These are phyloP conservation scores for Pyrus pyrifolia DNA, from an alignment of 306 rosid genomes.

Conservation along the genomic window DNA sequence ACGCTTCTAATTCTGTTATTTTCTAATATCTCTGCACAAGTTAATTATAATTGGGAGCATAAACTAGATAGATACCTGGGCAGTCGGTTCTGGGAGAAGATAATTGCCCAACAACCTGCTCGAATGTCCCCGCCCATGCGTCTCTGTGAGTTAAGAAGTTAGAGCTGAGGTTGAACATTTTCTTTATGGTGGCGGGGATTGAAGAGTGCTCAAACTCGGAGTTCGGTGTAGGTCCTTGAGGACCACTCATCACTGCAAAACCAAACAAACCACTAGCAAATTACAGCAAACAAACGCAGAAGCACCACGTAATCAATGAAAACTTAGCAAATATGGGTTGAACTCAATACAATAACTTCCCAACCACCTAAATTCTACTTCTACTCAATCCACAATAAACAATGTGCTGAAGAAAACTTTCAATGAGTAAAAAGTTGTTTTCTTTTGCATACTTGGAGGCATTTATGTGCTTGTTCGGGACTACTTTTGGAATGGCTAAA, in stretches of 20 bases:
- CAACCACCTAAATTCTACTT: not conserved
- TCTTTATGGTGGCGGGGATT: conserved; percentile 95
- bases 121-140: conserved; percentile 99
- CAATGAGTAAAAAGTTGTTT: not conserved
- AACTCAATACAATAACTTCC: conserved; percentile 9
- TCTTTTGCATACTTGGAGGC: not conserved
- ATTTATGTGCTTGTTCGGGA: not conserved
- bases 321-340: not conserved
- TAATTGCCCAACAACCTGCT: conserved; percentile 59
- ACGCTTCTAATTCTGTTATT: not conserved
- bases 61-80: conserved; percentile 46
- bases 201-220: conserved; percentile 98
- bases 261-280: conserved; percentile 7
- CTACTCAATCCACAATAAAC: not conserved
- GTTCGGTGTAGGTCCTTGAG: conserved; percentile 73
- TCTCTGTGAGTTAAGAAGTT: conserved; percentile 95
- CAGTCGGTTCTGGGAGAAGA: conserved; percentile 87
- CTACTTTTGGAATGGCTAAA: not conserved
- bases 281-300: not conserved
- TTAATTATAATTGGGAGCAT: not conserved
- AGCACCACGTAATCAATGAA: conserved; percentile 14
- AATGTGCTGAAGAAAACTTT: not conserved
- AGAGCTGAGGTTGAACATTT: conserved; percentile 81
- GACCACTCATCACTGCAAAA: conserved; percentile 59
- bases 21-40: not conserved